Conservation (phyloP, 2,329 filamentous ascomycete genomes). For the Alternaria ethzedia region DNA sequence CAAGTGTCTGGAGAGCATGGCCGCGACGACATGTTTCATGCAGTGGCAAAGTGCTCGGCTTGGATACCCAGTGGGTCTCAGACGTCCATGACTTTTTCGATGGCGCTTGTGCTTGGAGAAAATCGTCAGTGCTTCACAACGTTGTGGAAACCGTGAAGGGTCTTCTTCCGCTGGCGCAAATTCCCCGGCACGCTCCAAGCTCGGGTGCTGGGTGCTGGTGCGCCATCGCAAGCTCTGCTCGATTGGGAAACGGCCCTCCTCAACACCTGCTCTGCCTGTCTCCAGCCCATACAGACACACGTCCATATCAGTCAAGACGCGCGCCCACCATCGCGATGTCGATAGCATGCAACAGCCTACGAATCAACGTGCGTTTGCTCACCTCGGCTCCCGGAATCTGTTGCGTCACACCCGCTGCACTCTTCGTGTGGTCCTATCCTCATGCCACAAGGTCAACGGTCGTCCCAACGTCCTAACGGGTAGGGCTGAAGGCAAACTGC, state of each 20-base stretch:
- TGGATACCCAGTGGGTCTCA: background rate
- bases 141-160: slow-evolving; percentile 3
- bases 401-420: background rate
- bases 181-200: slow-evolving; percentile 3
- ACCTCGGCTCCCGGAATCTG: background rate
- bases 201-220: background rate
- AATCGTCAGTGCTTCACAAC: slow-evolving; percentile 5
- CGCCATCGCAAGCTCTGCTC: slow-evolving; percentile 20
- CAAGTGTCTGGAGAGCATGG: background rate
- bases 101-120: background rate
- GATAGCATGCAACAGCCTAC: background rate
- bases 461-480: background rate
- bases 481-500: slow-evolving; percentile 8
- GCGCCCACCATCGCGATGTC: background rate
- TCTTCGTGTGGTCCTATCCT: background rate
- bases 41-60: slow-evolving; percentile 16
- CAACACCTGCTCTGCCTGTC: slow-evolving; percentile 28
- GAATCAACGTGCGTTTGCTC: background rate
- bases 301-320: slow-evolving; percentile 8
- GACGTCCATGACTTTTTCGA: slow-evolving; percentile 2
- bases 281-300: slow-evolving; percentile 20
- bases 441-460: background rate
- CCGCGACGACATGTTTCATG: background rate
- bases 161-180: slow-evolving; percentile 4
- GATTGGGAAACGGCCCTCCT: slow-evolving; percentile 20